These are phyloP conservation scores for Paspalum vaginatum DNA, from an alignment of 176 grass and related monocot genomes.

Conservation along the genomic window DNA sequence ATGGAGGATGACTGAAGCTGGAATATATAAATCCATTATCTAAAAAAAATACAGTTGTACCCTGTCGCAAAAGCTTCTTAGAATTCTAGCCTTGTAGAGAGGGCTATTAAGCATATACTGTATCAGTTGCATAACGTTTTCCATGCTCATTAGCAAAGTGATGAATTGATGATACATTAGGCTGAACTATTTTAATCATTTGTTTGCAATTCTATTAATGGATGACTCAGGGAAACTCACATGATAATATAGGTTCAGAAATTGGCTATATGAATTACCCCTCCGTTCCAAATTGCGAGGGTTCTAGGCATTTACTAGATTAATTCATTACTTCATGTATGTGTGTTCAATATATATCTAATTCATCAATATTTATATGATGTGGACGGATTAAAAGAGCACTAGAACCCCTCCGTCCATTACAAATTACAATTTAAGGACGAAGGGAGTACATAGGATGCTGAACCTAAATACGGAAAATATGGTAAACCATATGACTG, in stretches of 20 bases:
- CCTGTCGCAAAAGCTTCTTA: not conserved
- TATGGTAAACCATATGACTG: not conserved
- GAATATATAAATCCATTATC: too few species aligned
- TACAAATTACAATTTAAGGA: too few species aligned
- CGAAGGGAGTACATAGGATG: too few species aligned
- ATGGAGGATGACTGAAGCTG: too few species aligned
- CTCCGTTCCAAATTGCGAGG: too few species aligned
- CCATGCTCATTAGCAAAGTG: not conserved
- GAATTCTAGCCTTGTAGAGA: not conserved
- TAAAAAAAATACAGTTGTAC: too few species aligned
- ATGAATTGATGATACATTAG: not conserved
- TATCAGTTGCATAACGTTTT: not conserved
- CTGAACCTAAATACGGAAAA: not conserved
- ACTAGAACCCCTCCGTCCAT: too few species aligned
- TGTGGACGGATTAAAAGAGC: too few species aligned
- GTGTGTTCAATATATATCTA: too few species aligned
- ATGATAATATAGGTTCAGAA: constrained; percentile 3
- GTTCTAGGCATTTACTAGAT: too few species aligned
- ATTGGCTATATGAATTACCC: not conserved
- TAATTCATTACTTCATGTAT: too few species aligned
- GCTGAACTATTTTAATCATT: not conserved
- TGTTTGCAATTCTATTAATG: not conserved
- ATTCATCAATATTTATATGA: too few species aligned
- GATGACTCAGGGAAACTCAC: not conserved
- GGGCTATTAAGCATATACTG: not conserved